phyloP scores from a whole-genome alignment of 2,329 filamentous ascomycete species.

The Aspergillus proliferans region DNA sequence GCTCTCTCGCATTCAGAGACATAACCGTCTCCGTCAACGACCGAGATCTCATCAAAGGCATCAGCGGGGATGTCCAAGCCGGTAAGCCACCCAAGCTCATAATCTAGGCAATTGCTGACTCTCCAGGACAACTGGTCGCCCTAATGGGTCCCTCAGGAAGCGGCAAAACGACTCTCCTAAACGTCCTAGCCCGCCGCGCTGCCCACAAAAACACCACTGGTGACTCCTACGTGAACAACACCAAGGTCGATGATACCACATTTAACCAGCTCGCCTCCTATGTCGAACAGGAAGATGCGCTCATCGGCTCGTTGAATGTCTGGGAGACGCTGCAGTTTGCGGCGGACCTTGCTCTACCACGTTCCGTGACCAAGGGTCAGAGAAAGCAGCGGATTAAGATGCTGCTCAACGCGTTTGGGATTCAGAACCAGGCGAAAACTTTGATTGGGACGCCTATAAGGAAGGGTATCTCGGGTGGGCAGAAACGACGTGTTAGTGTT shows the following conservation, averaged over 20 bases:
- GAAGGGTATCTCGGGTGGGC: constrained; percentile 78
- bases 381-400: constrained; percentile 58
- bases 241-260: constrained; percentile 43
- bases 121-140: constrained; percentile 63
- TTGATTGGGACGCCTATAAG: constrained; percentile 75
- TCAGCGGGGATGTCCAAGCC: constrained; percentile 59
- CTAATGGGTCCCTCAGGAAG: constrained; percentile 71
- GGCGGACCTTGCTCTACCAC: constrained; percentile 58
- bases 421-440: constrained; percentile 61
- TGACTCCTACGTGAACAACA: constrained; percentile 59
- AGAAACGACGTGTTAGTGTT: constrained; percentile 74
- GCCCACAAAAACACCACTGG: constrained; percentile 50
- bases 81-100: constrained; percentile 33
- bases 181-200: constrained; percentile 64
- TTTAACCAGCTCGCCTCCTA: constrained; percentile 67
- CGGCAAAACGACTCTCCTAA: constrained; percentile 80
- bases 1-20: constrained; percentile 59
- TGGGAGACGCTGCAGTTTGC: constrained; percentile 74
- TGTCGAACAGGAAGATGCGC: constrained; percentile 81
- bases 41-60: constrained; percentile 57
- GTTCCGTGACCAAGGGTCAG: constrained; percentile 50
- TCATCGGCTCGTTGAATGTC: constrained; percentile 75
- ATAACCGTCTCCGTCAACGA: constrained; percentile 69
- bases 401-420: constrained; percentile 66
- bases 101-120: neutral